A percentile compares a stretch with the other conserved stretches of the same genome.
Conservation (phyloP, 2,329 filamentous ascomycete species). For the Aspergillus sp. region DNA sequence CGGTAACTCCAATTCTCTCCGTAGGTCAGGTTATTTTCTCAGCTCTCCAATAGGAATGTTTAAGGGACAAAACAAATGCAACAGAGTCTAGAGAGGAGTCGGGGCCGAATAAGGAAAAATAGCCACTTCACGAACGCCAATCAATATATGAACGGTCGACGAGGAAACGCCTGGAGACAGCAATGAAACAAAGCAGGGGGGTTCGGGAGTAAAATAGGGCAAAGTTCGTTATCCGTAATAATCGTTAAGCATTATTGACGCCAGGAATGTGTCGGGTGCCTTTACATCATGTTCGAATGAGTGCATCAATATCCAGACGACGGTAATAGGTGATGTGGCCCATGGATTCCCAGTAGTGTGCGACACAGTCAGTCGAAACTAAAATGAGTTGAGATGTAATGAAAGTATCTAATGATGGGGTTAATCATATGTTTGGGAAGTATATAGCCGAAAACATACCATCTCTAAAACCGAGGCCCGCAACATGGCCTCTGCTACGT, state of each 20-base stretch:
- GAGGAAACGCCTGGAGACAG: neutral
- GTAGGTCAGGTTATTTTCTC: too few species aligned
- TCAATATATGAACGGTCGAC: neutral
- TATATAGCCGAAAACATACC: constrained; percentile 51
- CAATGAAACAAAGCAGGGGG: neutral
- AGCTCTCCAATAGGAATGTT: too few species aligned
- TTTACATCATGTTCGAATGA: constrained; percentile 30
- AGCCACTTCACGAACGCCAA: neutral
- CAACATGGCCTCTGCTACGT: constrained; percentile 73
- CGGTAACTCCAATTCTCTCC: neutral
- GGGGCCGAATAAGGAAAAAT: neutral
- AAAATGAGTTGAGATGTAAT: constrained; percentile 76
- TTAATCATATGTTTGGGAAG: neutral
- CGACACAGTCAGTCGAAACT: constrained; percentile 72
- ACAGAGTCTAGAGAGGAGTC: too few species aligned
- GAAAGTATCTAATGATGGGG: constrained; percentile 47
- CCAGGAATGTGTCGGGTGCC: neutral
- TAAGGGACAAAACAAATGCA: too few species aligned
- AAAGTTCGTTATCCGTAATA: constrained; percentile 13
- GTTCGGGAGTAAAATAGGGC: neutral
- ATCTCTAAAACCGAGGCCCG: constrained; percentile 66
- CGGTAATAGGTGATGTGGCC: constrained; percentile 47
- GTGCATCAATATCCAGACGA: constrained; percentile 42
- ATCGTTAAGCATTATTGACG: neutral
- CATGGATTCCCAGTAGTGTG: constrained; percentile 74